Percentiles rank a stretch among this genome's conserved stretches.
Conservation (phyloP, 805 yeast species). For the Yamadazyma kitorensis region DNA sequence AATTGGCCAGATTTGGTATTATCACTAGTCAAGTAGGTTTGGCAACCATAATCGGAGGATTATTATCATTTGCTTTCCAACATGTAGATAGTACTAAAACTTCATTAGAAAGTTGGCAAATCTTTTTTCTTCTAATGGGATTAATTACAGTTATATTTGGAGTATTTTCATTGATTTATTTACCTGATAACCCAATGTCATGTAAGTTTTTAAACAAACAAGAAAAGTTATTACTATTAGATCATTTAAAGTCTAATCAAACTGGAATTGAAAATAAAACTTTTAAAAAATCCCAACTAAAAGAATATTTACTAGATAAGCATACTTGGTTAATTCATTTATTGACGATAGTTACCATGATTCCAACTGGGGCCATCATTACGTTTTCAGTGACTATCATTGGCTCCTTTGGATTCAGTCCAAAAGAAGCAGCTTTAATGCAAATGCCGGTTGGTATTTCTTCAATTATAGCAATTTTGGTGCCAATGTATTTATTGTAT, state of each 20-base stretch:
- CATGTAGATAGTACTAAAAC: slow-evolving; percentile 40
- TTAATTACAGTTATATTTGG: slow-evolving; percentile 52
- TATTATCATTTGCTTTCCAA: slow-evolving; percentile 50
- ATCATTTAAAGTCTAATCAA: slow-evolving; percentile 46
- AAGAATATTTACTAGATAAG: slow-evolving; percentile 36
- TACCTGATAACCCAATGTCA: slow-evolving; percentile 49
- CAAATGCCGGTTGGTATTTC: slow-evolving; percentile 61
- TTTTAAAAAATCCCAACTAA: slow-evolving; percentile 43
- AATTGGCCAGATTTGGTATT: slow-evolving; percentile 49
- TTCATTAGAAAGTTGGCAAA: slow-evolving; percentile 52
- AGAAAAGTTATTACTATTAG: slow-evolving; percentile 42
- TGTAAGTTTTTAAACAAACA: slow-evolving; percentile 36
- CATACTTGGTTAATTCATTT: slow-evolving; percentile 50
- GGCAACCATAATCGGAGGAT: slow-evolving; percentile 50
- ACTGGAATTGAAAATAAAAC: slow-evolving; percentile 51
- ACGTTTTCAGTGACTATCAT: slow-evolving; percentile 53
- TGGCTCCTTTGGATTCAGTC: slow-evolving; percentile 48
- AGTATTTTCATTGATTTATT: slow-evolving; percentile 33
- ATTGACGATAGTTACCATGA: slow-evolving; percentile 45
- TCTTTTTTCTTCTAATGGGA: slow-evolving; percentile 57
- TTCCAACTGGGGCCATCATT: slow-evolving; percentile 51
- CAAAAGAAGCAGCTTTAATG: slow-evolving; percentile 43
- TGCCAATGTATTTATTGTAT: slow-evolving; percentile 30
- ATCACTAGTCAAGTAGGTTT: slow-evolving; percentile 61
- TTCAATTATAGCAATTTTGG: slow-evolving; percentile 30